These are phyloP conservation scores for Berberis vulgaris DNA, from an alignment of 164 flowering plant genomes.

Conservation along the genomic window DNA sequence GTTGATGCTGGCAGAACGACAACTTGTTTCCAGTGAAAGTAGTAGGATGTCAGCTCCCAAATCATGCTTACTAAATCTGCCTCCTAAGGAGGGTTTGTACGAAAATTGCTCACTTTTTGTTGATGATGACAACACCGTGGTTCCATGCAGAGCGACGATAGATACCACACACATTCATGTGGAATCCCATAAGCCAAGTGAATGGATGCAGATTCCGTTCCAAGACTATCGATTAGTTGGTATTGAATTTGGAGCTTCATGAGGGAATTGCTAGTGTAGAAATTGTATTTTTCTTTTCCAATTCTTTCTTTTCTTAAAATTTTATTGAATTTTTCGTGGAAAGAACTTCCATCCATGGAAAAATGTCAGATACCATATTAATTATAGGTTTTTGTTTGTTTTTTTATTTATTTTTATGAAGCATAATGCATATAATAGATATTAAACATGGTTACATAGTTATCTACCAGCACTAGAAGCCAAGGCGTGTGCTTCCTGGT, in stretches of 20 bases:
- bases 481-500: too few species aligned
- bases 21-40: conserved; percentile 14
- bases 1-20: conserved; percentile 23
- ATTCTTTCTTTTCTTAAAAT: too few species aligned
- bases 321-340: too few species aligned
- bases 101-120: conserved; percentile 42
- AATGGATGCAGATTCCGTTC: conserved; percentile 2
- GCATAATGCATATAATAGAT: too few species aligned
- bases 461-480: too few species aligned
- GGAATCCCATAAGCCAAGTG: conserved; percentile 26
- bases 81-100: conserved; percentile 77
- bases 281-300: too few species aligned
- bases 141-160: conserved; percentile 49
- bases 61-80: conserved; percentile 58
- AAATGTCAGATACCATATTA: too few species aligned
- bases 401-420: too few species aligned
- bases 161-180: conserved; percentile 50
- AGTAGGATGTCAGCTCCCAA: conserved; percentile 40
- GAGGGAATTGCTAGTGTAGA: background rate
- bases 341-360: too few species aligned
- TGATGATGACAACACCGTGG: conserved; percentile 26
- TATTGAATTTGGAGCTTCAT: conserved; percentile 49
- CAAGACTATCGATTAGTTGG: conserved; percentile 32
- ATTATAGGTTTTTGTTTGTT: too few species aligned
- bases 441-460: too few species aligned